These are phyloP conservation scores for Protea cynaroides DNA, from an alignment of 164 flowering plant species.

Conservation along the genomic window DNA sequence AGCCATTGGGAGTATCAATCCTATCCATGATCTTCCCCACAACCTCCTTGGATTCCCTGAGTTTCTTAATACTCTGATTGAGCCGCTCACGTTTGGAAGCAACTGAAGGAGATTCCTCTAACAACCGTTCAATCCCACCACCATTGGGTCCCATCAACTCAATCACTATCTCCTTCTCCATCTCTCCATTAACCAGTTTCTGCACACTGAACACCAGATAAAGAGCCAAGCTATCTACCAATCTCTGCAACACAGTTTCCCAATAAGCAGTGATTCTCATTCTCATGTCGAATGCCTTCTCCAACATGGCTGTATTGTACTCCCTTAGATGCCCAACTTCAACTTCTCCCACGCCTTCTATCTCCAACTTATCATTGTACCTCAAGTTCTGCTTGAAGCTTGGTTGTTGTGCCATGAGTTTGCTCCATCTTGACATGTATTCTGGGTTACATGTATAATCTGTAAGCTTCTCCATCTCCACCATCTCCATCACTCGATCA, in stretches of 20 bases:
- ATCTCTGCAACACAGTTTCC: neutral
- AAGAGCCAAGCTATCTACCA: neutral
- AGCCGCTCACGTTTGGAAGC: neutral
- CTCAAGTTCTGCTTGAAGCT: neutral
- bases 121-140: neutral
- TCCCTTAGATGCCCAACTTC: neutral
- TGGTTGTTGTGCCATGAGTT: neutral
- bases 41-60: neutral
- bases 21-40: neutral
- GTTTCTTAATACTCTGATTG: neutral
- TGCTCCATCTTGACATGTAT: neutral
- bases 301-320: neutral
- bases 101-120: neutral
- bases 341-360: neutral
- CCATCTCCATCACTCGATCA: neutral
- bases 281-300: neutral
- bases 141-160: neutral
- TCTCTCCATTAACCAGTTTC: neutral
- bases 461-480: neutral
- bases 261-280: neutral
- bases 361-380: neutral
- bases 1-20: too few relatives aligned
- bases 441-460: neutral
- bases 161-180: neutral
- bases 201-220: neutral